These are phyloP conservation scores for Podaxis sp. DNA, from an alignment of 768 basidiomycete species.

Conservation along the genomic window DNA sequence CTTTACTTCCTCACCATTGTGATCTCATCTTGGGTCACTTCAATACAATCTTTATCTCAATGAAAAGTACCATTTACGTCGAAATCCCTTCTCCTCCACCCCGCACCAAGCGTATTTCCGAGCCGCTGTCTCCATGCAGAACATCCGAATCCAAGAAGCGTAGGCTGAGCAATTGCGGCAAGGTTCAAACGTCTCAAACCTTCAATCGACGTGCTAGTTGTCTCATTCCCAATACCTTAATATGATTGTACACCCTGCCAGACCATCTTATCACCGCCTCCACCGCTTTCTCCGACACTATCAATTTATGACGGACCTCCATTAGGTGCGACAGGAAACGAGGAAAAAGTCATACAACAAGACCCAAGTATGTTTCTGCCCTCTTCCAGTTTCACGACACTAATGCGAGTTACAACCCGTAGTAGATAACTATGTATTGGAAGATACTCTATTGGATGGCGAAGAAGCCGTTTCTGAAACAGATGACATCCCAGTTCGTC, in stretches of 20 bases:
- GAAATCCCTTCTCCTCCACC: background rate
- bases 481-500: conserved; percentile 48
- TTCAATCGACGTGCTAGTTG: background rate
- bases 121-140: background rate
- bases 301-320: conserved; percentile 14
- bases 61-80: conserved; percentile 1
- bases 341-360: background rate
- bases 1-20: conserved; percentile 9
- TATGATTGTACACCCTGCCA: background rate
- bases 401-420: background rate
- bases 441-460: conserved; percentile 37
- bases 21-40: background rate
- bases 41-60: background rate
- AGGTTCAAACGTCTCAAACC: conserved; percentile 1
- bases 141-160: background rate
- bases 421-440: conserved; percentile 24
- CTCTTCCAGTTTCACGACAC: conserved; percentile 3
- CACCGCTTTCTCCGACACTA: conserved; percentile 18
- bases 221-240: background rate
- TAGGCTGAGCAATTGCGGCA: background rate
- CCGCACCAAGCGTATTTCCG: background rate
- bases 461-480: conserved; percentile 35
- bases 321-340: background rate
- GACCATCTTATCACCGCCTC: background rate
- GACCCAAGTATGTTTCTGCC: background rate